A percentile compares a stretch with the other conserved stretches of the same genome.
These are phyloP conservation scores for Beauveria australis DNA, from an alignment of 2,329 filamentous ascomycete species.

Conservation along the genomic window DNA sequence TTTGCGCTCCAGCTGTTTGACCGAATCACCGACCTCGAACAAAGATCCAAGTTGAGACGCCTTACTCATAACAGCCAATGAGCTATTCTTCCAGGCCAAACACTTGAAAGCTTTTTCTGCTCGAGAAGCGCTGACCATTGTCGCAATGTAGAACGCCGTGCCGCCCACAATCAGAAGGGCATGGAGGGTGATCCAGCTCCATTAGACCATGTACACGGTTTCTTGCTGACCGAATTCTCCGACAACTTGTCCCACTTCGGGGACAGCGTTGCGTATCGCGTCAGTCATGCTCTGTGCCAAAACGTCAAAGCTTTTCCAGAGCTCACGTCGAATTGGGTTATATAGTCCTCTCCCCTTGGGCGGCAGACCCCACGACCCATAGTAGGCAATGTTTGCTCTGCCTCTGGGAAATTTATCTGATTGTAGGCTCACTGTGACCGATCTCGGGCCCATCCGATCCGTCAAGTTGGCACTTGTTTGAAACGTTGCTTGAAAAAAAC, in stretches of 20 bases:
- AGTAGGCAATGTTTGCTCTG: not conserved
- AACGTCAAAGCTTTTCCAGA: too few relatives aligned
- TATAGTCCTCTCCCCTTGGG: not conserved
- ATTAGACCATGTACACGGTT: not conserved
- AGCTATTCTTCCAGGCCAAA: not conserved
- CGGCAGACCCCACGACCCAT: not conserved
- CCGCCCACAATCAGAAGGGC: not conserved
- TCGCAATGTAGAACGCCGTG: not conserved
- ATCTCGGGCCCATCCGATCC: too few relatives aligned
- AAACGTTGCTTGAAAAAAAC: too few relatives aligned
- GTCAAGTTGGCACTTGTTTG: too few relatives aligned
- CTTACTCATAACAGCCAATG: not conserved
- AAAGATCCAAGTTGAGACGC: not conserved
- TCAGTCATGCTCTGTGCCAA: too few relatives aligned
- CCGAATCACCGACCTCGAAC: not conserved
- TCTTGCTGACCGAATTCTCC: not conserved
- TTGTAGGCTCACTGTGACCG: not conserved
- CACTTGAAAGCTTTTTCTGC: not conserved
- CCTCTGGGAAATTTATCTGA: not conserved
- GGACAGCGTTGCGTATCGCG: not conserved
- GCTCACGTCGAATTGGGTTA: too few relatives aligned
- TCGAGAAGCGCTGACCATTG: not conserved
- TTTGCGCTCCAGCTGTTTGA: not conserved
- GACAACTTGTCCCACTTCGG: not conserved
- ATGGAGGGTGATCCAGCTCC: not conserved